Evolutionary conservation across 108 stramenopile species (phyloP).

Genomic region (Fragilariopsis cylindrus): DNA sequence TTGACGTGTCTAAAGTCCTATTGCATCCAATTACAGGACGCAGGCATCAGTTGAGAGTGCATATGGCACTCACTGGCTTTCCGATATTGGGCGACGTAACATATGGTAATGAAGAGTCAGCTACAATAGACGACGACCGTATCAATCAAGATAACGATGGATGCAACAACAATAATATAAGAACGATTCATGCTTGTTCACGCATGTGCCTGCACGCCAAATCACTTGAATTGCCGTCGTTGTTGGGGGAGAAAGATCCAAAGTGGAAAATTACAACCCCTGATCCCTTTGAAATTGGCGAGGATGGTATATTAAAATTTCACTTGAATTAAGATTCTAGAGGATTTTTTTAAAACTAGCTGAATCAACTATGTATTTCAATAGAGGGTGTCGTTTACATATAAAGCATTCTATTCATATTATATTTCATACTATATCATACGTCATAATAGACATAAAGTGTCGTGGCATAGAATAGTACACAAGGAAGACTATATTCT

Average conservation of each 20-base stretch:
- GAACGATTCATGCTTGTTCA: constrained; percentile 18
- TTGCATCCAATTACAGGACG: constrained; percentile 85
- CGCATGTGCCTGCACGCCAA: constrained; percentile 88
- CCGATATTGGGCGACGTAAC: constrained; percentile 93
- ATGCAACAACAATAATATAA: not conserved
- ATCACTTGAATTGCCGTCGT: constrained; percentile 34
- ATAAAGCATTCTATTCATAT: not conserved
- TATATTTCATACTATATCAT: not conserved
- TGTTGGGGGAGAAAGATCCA: constrained; percentile 8
- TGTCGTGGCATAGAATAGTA: not conserved
- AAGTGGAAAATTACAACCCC: constrained; percentile 14
- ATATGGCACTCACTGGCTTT: constrained; percentile 78
- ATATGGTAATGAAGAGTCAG: constrained; percentile 42
- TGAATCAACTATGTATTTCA: too few relatives aligned
- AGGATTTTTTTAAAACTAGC: not conserved
- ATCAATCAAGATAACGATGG: not conserved
- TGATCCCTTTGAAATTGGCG: constrained; percentile 12
- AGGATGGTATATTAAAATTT: not conserved
- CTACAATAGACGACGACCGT: not conserved
- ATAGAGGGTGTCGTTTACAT: too few relatives aligned
- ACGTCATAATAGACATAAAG: not conserved
- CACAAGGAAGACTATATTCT: not conserved
- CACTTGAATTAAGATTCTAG: not conserved
- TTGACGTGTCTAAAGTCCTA: constrained; percentile 75
- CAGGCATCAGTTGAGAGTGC: constrained; percentile 92